Evolutionary conservation across 306 rosid species (phyloP).

Genomic region (Cucumis hystrix): DNA sequence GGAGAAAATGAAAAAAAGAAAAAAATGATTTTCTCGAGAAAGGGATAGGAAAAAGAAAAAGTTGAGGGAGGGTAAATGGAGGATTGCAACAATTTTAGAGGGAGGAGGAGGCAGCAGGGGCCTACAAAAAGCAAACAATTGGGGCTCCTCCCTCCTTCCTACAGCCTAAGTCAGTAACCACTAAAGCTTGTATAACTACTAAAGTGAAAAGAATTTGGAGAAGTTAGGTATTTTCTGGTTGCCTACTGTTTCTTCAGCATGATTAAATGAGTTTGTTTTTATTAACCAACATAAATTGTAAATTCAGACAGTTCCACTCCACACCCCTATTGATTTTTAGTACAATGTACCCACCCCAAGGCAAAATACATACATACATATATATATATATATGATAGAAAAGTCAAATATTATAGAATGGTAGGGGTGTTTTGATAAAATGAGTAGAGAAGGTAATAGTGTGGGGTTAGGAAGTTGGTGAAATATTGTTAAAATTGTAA

Average conservation of each 20-base stretch:
- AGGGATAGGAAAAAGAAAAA: neutral
- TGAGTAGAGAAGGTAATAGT: too few relatives aligned
- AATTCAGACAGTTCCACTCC: too few relatives aligned
- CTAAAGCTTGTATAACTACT: slow-evolving; percentile 47
- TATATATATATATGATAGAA: too few relatives aligned
- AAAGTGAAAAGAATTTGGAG: slow-evolving; percentile 35
- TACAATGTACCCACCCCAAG: too few relatives aligned
- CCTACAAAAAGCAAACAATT: slow-evolving; percentile 36
- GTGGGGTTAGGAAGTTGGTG: too few relatives aligned
- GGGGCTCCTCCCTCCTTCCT: slow-evolving; percentile 17
- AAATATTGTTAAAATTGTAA: neutral
- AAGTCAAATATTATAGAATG: too few relatives aligned
- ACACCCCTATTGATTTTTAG: too few relatives aligned
- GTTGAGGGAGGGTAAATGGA: neutral
- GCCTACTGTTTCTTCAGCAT: slow-evolving; percentile 18
- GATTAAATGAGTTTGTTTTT: neutral
- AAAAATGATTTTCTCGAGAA: neutral
- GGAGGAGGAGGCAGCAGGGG: slow-evolving; percentile 27
- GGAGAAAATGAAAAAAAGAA: neutral
- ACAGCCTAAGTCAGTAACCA: slow-evolving; percentile 27
- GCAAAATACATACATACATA: too few relatives aligned
- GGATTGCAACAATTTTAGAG: neutral
- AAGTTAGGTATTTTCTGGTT: slow-evolving; percentile 70
- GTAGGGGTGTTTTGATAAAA: too few relatives aligned
- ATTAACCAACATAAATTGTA: too few relatives aligned